Conservation (phyloP, 78 protist species). For the Speleostelium caveatum region DNA sequence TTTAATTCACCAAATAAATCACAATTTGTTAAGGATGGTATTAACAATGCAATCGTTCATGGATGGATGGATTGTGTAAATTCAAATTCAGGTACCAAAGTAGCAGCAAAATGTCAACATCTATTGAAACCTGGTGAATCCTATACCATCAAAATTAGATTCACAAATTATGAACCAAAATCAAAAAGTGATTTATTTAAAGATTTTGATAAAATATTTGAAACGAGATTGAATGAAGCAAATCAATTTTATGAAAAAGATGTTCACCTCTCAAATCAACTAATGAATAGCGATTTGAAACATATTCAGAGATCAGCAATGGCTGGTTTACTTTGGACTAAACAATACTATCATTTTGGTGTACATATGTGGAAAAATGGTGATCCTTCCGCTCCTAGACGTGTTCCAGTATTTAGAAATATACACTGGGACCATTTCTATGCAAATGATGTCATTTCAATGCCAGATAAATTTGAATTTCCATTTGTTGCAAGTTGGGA, state of each 20-base stretch:
- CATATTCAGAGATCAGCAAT: constrained; percentile 69
- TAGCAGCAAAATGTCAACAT: constrained; percentile 22
- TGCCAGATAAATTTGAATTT: constrained; percentile 91
- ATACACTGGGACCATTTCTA: constrained; percentile 83
- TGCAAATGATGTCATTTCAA: constrained; percentile 78
- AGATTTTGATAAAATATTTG: constrained; percentile 18
- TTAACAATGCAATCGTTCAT: constrained; percentile 70
- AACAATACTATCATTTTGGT: constrained; percentile 87
- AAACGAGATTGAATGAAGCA: constrained; percentile 38
- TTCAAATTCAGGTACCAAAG: constrained; percentile 72
- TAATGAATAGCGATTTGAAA: constrained; percentile 26
- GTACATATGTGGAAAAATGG: constrained; percentile 87
- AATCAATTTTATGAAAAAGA: constrained; percentile 67
- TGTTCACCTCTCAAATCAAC: neutral
- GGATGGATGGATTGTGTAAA: constrained; percentile 71
- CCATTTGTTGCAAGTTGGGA: constrained; percentile 89
- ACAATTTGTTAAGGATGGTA: constrained; percentile 81
- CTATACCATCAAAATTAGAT: constrained; percentile 45
- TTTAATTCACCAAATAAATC: constrained; percentile 38
- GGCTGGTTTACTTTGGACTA: constrained; percentile 89
- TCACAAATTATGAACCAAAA: constrained; percentile 14
- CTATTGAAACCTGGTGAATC: constrained; percentile 38
- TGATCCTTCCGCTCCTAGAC: constrained; percentile 54
- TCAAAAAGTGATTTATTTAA: neutral
- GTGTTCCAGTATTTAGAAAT: constrained; percentile 28